These are phyloP conservation scores for Botrytis byssoidea DNA, from an alignment of 2,329 filamentous ascomycete genomes.

Conservation along the genomic window DNA sequence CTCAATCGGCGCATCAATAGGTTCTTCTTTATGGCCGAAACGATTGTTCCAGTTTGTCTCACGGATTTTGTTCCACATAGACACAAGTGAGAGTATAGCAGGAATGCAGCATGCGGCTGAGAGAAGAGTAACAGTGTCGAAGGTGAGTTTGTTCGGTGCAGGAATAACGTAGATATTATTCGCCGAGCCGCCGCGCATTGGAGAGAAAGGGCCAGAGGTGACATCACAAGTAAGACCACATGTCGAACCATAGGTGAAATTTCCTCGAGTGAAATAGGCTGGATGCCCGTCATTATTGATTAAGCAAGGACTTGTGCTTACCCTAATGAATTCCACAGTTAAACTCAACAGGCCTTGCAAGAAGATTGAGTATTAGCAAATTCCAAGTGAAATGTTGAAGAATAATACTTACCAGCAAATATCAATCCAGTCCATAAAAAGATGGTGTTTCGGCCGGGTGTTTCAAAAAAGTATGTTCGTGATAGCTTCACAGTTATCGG, in stretches of 20 bases:
- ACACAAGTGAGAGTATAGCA: slow-evolving; percentile 59
- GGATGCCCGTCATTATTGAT: slow-evolving; percentile 43
- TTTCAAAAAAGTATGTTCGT: slow-evolving; percentile 58
- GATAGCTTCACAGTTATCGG: slow-evolving; percentile 62
- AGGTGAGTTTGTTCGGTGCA: slow-evolving; percentile 52
- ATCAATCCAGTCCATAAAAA: slow-evolving; percentile 64
- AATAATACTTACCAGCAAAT: slow-evolving; percentile 51
- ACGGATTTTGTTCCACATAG: slow-evolving; percentile 63
- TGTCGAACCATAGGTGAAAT: slow-evolving; percentile 46
- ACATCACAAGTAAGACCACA: slow-evolving; percentile 52
- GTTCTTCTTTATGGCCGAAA: slow-evolving; percentile 40
- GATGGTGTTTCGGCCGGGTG: slow-evolving; percentile 62
- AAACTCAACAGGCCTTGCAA: slow-evolving; percentile 55
- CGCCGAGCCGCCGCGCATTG: slow-evolving; percentile 53
- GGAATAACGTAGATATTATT: slow-evolving; percentile 64
- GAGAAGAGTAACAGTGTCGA: slow-evolving; percentile 58
- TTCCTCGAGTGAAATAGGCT: slow-evolving; percentile 39
- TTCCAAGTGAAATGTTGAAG: not conserved
- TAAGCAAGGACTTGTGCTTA: slow-evolving; percentile 46
- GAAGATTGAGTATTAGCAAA: slow-evolving; percentile 11
- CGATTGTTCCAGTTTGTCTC: slow-evolving; percentile 58
- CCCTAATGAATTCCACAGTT: slow-evolving; percentile 63
- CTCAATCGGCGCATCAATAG: slow-evolving; percentile 45
- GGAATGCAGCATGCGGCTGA: slow-evolving; percentile 65
- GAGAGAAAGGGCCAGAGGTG: slow-evolving; percentile 50